Evolutionary conservation across 352 stramenopile genomes (phyloP).

Genomic region (Globisporangium mamillatum): DNA sequence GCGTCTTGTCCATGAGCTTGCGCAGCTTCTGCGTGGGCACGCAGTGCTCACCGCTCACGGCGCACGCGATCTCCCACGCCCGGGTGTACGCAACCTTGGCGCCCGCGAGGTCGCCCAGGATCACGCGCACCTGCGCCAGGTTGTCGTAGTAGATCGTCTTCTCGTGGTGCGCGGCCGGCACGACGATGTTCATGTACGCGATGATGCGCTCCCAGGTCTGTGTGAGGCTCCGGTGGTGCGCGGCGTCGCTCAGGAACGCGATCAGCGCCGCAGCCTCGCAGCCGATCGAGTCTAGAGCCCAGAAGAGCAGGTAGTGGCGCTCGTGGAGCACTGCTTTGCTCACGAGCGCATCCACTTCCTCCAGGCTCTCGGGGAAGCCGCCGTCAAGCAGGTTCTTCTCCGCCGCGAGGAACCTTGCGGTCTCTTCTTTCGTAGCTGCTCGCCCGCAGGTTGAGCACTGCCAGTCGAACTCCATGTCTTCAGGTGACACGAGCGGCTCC

Average conservation of each 20-base stretch:
- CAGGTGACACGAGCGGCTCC: conserved; percentile 24
- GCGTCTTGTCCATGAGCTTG: conserved; percentile 60
- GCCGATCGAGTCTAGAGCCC: conserved; percentile 66
- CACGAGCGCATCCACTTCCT: conserved; percentile 51
- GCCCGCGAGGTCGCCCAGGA: conserved; percentile 49
- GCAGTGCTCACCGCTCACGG: conserved; percentile 60
- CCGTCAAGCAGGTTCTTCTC: conserved; percentile 58
- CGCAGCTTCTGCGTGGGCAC: conserved; percentile 60
- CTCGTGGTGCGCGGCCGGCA: conserved; percentile 66
- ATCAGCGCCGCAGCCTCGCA: conserved; percentile 47
- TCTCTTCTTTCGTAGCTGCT: conserved; percentile 29
- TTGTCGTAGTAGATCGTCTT: conserved; percentile 88
- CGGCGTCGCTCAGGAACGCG: conserved; percentile 31
- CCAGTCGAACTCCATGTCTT: conserved; percentile 54
- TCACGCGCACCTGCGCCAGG: conserved; percentile 66
- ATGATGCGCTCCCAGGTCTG: conserved; percentile 71
- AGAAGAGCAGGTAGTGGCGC: conserved; percentile 76
- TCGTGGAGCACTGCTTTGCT: conserved; percentile 48
- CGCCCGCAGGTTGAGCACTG: conserved; percentile 48
- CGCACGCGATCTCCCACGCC: conserved; percentile 55
- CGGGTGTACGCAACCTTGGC: conserved; percentile 50
- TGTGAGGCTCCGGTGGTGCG: conserved; percentile 34
- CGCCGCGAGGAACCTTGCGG: conserved; percentile 32
- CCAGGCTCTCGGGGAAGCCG: conserved; percentile 59
- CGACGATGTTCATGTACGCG: conserved; percentile 62